Conservation (phyloP, 257 asterid genomes). For the Rauvolfia tetraphylla region DNA sequence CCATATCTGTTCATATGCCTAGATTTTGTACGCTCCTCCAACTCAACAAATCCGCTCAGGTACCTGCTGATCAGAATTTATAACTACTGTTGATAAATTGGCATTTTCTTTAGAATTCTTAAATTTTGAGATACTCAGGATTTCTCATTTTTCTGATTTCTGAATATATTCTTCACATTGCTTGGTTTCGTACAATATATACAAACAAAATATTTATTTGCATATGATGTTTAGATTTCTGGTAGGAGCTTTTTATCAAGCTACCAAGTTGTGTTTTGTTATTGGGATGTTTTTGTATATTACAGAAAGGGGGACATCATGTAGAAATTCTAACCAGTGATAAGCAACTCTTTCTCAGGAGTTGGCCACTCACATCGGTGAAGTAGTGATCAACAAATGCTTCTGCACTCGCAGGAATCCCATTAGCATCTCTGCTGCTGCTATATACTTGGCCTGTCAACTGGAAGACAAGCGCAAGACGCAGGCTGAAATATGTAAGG, state of each 20-base stretch:
- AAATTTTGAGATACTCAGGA: not conserved
- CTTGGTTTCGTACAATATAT: not conserved
- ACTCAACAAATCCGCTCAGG: conserved; percentile 99
- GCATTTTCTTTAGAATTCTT: not conserved
- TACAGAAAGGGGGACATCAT: not conserved
- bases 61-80: conserved; percentile 21
- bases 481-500: conserved; percentile 97
- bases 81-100: not conserved
- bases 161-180: not conserved
- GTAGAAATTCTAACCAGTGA: not conserved
- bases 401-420: conserved; percentile 98
- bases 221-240: not conserved
- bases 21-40: conserved; percentile 98
- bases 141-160: not conserved
- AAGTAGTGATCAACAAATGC: conserved; percentile 93
- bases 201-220: not conserved
- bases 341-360: conserved; percentile 45
- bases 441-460: conserved; percentile 94
- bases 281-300: not conserved
- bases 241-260: not conserved
- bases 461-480: conserved; percentile 96
- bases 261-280: not conserved
- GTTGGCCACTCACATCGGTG: conserved; percentile 97
- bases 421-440: conserved; percentile 96
- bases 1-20: conserved; percentile 98